Evolutionary conservation across 345 rosid species (phyloP), one percentile per base, ranked within the genome.

Genomic region (Lepidium didymum): DNA sequence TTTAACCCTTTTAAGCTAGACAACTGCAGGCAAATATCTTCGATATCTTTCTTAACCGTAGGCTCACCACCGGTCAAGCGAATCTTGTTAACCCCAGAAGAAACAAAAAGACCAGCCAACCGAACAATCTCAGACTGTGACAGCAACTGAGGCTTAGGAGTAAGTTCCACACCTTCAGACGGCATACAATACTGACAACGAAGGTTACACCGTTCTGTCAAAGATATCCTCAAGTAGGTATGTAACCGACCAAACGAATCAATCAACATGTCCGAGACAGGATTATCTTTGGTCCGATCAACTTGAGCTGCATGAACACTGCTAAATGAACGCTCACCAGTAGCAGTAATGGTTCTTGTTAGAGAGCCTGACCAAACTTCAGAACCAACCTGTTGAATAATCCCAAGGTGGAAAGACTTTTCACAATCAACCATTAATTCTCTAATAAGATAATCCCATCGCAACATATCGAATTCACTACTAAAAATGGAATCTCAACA

Each of bases 131-230:
- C 97, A 33, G 77, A 53, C 50, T 53, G 81, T 0, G 87, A 80
- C 7, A 94, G 81, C 64, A 94, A 70, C 44, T 81, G 82, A 33
- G 99, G 82, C 15, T 49, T 68, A 10, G 95, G 87, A 68, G 95
- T 86, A 51, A 94, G 96, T 36, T 89, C 92, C 62, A 85, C 91
- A 4, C 99, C 99, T 57, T 91, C 99, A 11, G 88, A 71, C 0
- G 97, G 97, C 99, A 91, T 91, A 76, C 97, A 94, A 49, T 94
- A 94, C 44, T 87, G 97, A 75, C 99, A 94, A 47, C 96, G 79
- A n/a, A 89, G 83, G 62, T 94, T 94, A 82, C 99, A 89, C 5
- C 97, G 86, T 60, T 94, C 99, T 0, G 97, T 91, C 66, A 91
- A 79, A 16, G 99, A 94, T 67, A 94, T 86, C 78, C 99, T 84